Conservation (phyloP, 164 flowering plant species). For the Aristolochia fimbriata region DNA sequence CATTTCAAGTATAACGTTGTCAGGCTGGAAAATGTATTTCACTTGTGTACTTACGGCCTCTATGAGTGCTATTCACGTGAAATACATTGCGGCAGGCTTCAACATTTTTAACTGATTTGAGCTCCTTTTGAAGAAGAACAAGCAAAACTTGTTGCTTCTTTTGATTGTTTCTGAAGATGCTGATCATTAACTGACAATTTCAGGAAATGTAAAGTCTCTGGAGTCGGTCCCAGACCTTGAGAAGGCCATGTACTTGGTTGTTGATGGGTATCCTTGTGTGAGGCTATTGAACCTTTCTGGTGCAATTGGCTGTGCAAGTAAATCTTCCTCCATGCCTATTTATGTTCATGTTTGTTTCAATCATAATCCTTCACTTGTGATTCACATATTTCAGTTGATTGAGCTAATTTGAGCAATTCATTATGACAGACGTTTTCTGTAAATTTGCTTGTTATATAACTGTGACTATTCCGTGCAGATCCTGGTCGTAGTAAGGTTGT, state of each 20-base stretch:
- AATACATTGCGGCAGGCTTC: too few relatives aligned
- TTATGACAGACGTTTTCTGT: background rate
- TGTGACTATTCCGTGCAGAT: conserved; percentile 29
- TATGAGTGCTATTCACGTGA: too few relatives aligned
- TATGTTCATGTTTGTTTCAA: too few relatives aligned
- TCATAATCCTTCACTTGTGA: too few relatives aligned
- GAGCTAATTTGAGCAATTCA: background rate
- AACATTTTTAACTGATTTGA: too few relatives aligned
- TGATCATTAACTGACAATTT: conserved; percentile 8
- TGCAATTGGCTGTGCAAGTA: conserved; percentile 94
- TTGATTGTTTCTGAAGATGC: too few relatives aligned
- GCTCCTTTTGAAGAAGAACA: too few relatives aligned
- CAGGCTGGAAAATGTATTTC: too few relatives aligned
- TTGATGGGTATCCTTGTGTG: conserved; percentile 87
- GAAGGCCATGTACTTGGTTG: conserved; percentile 54
- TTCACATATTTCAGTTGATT: too few relatives aligned
- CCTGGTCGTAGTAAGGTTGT: conserved; percentile 75
- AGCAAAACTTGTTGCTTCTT: too few relatives aligned
- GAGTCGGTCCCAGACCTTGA: conserved; percentile 92
- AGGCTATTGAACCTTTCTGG: conserved; percentile 82
- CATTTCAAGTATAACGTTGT: too few relatives aligned
- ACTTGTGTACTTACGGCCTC: too few relatives aligned
- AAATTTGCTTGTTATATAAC: background rate
- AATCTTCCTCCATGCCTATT: conserved; percentile 12
- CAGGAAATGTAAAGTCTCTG: conserved; percentile 32